Percentiles rank a stretch among this genome's conserved stretches.
Conservation (phyloP, 768 basidiomycete genomes). For the Psilocybe azurescens region DNA sequence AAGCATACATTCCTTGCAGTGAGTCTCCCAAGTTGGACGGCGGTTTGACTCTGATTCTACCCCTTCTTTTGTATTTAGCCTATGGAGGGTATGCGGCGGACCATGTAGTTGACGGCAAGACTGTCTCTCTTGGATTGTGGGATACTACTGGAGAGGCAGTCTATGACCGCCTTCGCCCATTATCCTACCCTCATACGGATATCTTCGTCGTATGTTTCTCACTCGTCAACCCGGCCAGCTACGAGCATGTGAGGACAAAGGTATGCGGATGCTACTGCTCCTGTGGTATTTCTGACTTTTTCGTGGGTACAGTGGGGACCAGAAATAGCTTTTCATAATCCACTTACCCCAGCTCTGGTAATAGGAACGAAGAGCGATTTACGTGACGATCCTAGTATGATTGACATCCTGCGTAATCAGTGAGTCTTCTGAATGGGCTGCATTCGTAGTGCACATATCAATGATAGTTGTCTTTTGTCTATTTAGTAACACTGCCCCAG, state of each 20-base stretch:
- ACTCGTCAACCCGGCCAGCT: not conserved
- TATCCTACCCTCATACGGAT: constrained; percentile 7
- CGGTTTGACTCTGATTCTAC: no score
- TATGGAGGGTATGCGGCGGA: not conserved
- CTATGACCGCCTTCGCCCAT: not conserved
- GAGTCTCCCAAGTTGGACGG: no score
- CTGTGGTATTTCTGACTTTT: not conserved
- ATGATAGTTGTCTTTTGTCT: no score
- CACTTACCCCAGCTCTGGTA: not conserved
- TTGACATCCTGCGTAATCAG: not conserved
- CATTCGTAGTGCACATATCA: no score
- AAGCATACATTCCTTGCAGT: no score
- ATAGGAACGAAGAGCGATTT: not conserved
- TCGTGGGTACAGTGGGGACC: constrained; percentile 2
- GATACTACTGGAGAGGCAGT: not conserved
- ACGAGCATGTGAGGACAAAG: constrained; percentile 7
- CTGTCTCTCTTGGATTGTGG: not conserved
- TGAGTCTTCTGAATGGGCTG: not conserved
- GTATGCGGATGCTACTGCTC: not conserved
- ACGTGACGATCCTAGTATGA: not conserved
- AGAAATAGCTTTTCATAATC: not conserved
- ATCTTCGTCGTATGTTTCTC: constrained; percentile 12
- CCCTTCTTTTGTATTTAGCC: no score
- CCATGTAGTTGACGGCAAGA: not conserved
- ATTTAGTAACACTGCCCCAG: constrained; percentile 1